A percentile compares a stretch with the other conserved stretches of the same genome.
These are phyloP conservation scores for Borealophlyctis nickersoniae DNA, from an alignment of 192 early-diverging fungal species.

Conservation along the genomic window DNA sequence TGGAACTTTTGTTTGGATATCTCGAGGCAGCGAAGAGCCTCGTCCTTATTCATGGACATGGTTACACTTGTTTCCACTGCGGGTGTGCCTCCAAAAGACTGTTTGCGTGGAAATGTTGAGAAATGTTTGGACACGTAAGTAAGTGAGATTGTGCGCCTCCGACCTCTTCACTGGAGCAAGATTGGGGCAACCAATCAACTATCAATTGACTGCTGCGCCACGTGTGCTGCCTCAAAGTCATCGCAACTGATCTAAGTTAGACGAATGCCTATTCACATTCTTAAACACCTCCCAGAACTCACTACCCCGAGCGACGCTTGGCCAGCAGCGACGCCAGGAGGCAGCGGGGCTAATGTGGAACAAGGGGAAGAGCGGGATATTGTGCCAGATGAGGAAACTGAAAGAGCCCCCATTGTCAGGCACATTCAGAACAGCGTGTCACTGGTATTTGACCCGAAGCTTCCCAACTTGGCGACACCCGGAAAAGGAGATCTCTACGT, in stretches of 20 bases:
- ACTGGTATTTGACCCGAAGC: conserved; percentile 28
- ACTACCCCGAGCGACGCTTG: conserved; percentile 2
- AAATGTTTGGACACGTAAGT: no score
- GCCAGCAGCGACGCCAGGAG: not conserved
- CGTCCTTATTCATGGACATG: conserved; percentile 73
- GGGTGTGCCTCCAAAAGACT: no score
- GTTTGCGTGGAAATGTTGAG: no score
- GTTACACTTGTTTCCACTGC: no score
- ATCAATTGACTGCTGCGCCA: no score
- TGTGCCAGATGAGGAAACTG: no score
- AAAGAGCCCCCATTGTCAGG: conserved; percentile 11
- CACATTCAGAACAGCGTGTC: conserved; percentile 19
- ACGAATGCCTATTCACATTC: conserved; percentile 28
- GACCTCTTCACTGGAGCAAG: no score
- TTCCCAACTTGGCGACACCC: conserved; percentile 13
- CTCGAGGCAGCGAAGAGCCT: conserved; percentile 71
- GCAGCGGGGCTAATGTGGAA: not conserved
- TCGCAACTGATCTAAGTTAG: no score
- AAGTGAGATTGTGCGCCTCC: no score
- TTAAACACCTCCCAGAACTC: conserved; percentile 7
- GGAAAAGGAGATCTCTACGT: conserved; percentile 47
- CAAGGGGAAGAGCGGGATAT: no score
- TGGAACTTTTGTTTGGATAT: conserved; percentile 73
- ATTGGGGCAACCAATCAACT: no score
- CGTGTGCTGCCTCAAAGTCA: no score